Base-by-base conservation (phyloP, 495 filamentous ascomycete genomes). In the Haplographium delicatum region DNA sequence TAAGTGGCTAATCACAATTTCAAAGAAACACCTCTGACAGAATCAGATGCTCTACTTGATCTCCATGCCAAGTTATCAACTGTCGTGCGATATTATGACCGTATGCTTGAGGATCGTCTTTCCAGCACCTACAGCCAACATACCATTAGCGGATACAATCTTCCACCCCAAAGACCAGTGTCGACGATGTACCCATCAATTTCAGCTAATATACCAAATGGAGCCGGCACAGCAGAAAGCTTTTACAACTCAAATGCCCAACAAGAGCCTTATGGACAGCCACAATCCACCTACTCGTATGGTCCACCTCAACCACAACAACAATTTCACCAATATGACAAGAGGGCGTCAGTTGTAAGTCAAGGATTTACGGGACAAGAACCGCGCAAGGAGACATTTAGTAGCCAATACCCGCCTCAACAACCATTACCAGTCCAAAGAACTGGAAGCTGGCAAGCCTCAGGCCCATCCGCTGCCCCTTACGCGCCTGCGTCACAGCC, bases 21-120 rank as follows among this genome's bases (percentile, higher is more conserved):
- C 4, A 9, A 50, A n/a, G n/a, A n/a, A n/a, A 50, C 23, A 22
- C 2, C 16, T 4, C 65, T 75, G 52, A 75, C 54, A 18, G 44
- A n/a, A 53, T 30, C 54, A 81, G 79, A 98, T 63, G 91, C 93
- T 1, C 75, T 98, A 8, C 81, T 96, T 35, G 93, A 98, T 60
- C 71, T 98, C 3, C 94, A 98, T 67, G 82, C 89, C 26, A 98
- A 98, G 68, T 73, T 98, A 7, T 90, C 91, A 2, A 96, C 93
- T 1, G 94, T 97, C 38, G 94, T 98, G 18, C 82, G 93, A n/a
- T 98, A 97, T 59, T 98, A 98, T 62, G 94, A 98, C 63, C 82
- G 88, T 16, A 97, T 98, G 94, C 72, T 98, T 2, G 93, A 98
- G 65, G 94, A 97, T 45, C 83, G 93, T 11, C 73, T 98, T 7